phyloP scores from a whole-genome alignment of 2,329 filamentous ascomycete genomes.

The Pseudopyricularia javanii region DNA sequence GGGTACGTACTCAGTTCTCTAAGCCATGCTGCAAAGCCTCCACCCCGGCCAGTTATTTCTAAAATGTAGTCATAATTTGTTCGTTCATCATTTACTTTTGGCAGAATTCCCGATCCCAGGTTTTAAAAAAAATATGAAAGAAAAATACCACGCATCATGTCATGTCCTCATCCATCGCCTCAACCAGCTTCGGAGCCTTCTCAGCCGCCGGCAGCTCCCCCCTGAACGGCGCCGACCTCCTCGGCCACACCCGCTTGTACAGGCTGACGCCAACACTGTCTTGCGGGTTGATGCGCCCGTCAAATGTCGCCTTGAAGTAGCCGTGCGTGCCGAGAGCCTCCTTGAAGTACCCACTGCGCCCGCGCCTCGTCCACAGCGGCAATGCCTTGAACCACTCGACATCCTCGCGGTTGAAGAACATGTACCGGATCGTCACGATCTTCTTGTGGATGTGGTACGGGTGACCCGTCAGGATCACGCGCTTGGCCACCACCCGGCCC shows the following conservation, averaged over 20 bases:
- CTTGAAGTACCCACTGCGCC: constrained; percentile 83
- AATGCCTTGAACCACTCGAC: constrained; percentile 96
- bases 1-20: too few species aligned
- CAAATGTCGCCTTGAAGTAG: constrained; percentile 99
- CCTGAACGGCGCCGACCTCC: constrained; percentile 42
- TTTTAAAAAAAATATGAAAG: neutral
- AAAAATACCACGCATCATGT: neutral
- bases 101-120: neutral
- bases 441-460: constrained; percentile 99
- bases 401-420: constrained; percentile 98
- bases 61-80: neutral
- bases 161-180: constrained; percentile 26
- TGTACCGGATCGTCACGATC: constrained; percentile 93
- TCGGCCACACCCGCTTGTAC: constrained; percentile 77
- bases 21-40: neutral
- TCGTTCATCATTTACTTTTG: neutral
- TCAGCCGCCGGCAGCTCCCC: constrained; percentile 23
- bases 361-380: constrained; percentile 85
- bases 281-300: constrained; percentile 89
- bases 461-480: constrained; percentile 86
- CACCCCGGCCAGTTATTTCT: neutral
- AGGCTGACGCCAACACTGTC: constrained; percentile 85
- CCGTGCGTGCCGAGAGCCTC: constrained; percentile 91
- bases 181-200: constrained; percentile 4
- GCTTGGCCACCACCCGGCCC: constrained; percentile 79